Evolutionary conservation across 441 rosid species (phyloP).

Genomic region (Capsella rubella): DNA sequence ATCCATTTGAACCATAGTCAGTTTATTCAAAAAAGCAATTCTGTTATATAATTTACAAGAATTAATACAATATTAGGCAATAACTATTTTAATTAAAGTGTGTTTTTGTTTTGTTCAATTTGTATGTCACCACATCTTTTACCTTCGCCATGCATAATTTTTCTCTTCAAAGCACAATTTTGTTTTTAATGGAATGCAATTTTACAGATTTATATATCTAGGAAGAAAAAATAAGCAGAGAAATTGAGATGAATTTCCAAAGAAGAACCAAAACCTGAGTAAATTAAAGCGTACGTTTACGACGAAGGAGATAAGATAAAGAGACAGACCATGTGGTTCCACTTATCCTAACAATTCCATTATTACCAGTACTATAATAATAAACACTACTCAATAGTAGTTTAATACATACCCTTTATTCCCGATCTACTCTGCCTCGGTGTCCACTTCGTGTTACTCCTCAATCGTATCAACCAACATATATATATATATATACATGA

Average conservation of each 20-base stretch:
- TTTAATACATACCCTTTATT: slow-evolving; percentile 20
- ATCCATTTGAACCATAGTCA: not conserved
- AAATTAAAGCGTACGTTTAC: slow-evolving; percentile 3
- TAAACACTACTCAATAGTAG: slow-evolving; percentile 1
- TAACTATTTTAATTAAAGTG: not conserved
- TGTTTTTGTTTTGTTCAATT: not conserved
- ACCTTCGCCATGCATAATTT: not conserved
- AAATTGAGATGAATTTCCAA: not conserved
- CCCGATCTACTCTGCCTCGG: slow-evolving; percentile 25
- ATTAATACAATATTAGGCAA: not conserved
- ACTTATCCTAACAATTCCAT: not conserved
- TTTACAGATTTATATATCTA: not conserved
- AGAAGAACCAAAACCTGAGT: slow-evolving; percentile 10
- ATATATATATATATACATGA: not conserved
- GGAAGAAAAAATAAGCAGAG: not conserved
- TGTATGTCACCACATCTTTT: not conserved
- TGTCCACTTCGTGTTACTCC: slow-evolving; percentile 33
- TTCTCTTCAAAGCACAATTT: not conserved
- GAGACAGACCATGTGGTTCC: slow-evolving; percentile 45
- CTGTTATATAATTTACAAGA: not conserved
- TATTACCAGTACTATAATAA: slow-evolving; percentile 8
- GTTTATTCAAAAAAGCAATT: not conserved
- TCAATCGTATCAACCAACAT: slow-evolving; percentile 1
- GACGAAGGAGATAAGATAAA: slow-evolving; percentile 34
- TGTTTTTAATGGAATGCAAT: not conserved